Conservation (phyloP, 1,284 basidiomycete genomes). For the Ceratobasidium sp. region DNA sequence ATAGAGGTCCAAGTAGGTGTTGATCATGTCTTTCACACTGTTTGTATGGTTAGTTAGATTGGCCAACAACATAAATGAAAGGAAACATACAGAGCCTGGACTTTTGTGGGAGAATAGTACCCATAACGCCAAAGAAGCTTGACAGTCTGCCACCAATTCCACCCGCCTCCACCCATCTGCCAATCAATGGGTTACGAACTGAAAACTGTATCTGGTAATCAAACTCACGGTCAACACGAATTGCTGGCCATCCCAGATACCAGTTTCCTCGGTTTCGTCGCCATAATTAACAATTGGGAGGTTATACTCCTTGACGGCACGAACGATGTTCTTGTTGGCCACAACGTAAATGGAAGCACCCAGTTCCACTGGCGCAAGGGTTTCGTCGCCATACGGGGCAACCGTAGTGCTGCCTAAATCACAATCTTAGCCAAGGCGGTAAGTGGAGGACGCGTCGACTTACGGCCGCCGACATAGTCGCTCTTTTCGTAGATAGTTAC, state of each 20-base stretch:
- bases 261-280: slow-evolving; percentile 64
- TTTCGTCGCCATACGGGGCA: slow-evolving; percentile 76
- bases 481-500: slow-evolving; percentile 86
- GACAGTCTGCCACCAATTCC: slow-evolving; percentile 75
- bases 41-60: background rate
- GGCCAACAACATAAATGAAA: background rate
- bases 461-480: slow-evolving; percentile 83
- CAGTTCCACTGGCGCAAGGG: slow-evolving; percentile 70
- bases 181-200: slow-evolving; percentile 15
- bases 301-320: slow-evolving; percentile 83
- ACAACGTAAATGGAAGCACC: slow-evolving; percentile 91
- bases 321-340: slow-evolving; percentile 84
- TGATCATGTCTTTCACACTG: slow-evolving; percentile 69
- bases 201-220: slow-evolving; percentile 45
- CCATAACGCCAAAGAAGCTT: slow-evolving; percentile 88
- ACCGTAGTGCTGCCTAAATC: slow-evolving; percentile 76
- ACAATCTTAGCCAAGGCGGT: slow-evolving; percentile 12
- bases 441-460: slow-evolving; percentile 55
- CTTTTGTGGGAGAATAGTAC: slow-evolving; percentile 69
- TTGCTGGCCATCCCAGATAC: slow-evolving; percentile 85
- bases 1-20: slow-evolving; percentile 55
- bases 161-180: slow-evolving; percentile 63
- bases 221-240: slow-evolving; percentile 72
- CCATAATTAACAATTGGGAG: slow-evolving; percentile 68
- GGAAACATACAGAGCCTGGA: slow-evolving; percentile 65